These are phyloP conservation scores for Acorus gramineus DNA, from an alignment of 106 monocot species.

Conservation along the genomic window DNA sequence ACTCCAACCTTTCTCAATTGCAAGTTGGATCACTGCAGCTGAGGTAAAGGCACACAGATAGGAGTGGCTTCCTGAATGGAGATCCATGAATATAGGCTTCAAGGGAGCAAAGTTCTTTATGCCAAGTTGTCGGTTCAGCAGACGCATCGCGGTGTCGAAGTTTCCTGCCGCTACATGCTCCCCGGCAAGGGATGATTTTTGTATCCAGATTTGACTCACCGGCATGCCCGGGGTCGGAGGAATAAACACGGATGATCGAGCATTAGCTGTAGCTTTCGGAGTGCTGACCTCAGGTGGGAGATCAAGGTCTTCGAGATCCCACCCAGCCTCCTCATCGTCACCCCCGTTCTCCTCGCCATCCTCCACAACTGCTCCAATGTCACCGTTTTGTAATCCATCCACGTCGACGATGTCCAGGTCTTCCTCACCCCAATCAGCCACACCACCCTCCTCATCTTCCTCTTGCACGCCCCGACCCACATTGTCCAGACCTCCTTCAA, in stretches of 20 bases:
- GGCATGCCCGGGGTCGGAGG: constrained; percentile 75
- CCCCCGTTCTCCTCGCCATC: constrained; percentile 57
- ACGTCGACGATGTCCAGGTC: constrained; percentile 28
- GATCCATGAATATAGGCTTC: constrained; percentile 60
- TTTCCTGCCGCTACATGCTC: constrained; percentile 88
- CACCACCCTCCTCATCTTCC: constrained; percentile 22
- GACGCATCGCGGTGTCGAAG: constrained; percentile 76
- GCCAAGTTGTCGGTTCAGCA: constrained; percentile 69
- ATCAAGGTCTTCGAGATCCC: constrained; percentile 87
- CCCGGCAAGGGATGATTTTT: constrained; percentile 80
- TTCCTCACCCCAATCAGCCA: constrained; percentile 34
- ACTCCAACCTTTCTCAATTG: constrained; percentile 77
- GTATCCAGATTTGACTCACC: constrained; percentile 83
- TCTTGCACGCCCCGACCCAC: constrained; percentile 39
- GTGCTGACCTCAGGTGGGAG: constrained; percentile 61
- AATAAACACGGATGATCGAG: constrained; percentile 55
- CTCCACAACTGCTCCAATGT: constrained; percentile 23
- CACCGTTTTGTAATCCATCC: constrained; percentile 19
- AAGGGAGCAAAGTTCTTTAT: constrained; percentile 76
- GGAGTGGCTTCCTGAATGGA: constrained; percentile 65
- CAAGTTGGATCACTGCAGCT: constrained; percentile 42
- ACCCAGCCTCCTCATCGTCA: constrained; percentile 62
- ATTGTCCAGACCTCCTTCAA: constrained; percentile 67
- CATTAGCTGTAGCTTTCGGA: constrained; percentile 30
- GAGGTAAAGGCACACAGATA: constrained; percentile 47